These are phyloP conservation scores for Claviceps cyperi DNA, from an alignment of 2,329 filamentous ascomycete species.

Conservation along the genomic window DNA sequence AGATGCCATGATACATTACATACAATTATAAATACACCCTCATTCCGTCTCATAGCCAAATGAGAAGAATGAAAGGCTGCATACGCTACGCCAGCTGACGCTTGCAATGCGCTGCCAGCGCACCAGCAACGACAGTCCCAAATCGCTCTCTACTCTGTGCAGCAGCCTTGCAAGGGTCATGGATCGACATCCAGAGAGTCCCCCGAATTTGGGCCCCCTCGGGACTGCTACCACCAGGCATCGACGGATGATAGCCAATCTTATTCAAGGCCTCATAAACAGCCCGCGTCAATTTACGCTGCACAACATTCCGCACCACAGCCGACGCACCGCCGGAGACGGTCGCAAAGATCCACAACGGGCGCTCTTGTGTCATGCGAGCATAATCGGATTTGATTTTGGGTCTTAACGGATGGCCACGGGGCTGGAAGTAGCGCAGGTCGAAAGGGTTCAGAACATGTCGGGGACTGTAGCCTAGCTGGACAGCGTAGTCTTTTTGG, in stretches of 20 bases:
- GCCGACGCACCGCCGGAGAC: slow-evolving; percentile 4
- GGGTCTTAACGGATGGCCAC: slow-evolving; percentile 18
- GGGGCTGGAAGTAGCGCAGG: slow-evolving; percentile 17
- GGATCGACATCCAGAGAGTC: slow-evolving; percentile 13
- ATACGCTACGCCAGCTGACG: not conserved
- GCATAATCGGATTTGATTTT: slow-evolving; percentile 14
- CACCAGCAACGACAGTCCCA: slow-evolving; percentile 8
- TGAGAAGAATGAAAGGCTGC: not conserved
- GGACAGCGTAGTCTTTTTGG: slow-evolving; percentile 10
- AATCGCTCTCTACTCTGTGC: slow-evolving; percentile 8
- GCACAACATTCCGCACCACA: slow-evolving; percentile 14
- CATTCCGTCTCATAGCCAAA: too few relatives aligned
- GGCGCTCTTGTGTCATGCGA: slow-evolving; percentile 12
- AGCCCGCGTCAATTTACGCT: slow-evolving; percentile 13
- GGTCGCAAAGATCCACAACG: slow-evolving; percentile 20
- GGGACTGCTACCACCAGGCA: slow-evolving; percentile 4
- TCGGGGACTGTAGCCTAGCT: slow-evolving; percentile 12
- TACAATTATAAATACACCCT: not conserved
- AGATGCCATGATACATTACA: not conserved
- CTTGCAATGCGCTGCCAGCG: slow-evolving; percentile 5
- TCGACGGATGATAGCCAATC: slow-evolving; percentile 11
- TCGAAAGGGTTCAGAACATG: slow-evolving; percentile 21
- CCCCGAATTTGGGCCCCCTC: slow-evolving; percentile 10
- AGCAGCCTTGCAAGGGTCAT: slow-evolving; percentile 9
- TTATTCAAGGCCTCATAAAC: slow-evolving; percentile 15